Conservation (phyloP, 176 grass and related monocot species). For the Dendrocalamus sinicus region DNA sequence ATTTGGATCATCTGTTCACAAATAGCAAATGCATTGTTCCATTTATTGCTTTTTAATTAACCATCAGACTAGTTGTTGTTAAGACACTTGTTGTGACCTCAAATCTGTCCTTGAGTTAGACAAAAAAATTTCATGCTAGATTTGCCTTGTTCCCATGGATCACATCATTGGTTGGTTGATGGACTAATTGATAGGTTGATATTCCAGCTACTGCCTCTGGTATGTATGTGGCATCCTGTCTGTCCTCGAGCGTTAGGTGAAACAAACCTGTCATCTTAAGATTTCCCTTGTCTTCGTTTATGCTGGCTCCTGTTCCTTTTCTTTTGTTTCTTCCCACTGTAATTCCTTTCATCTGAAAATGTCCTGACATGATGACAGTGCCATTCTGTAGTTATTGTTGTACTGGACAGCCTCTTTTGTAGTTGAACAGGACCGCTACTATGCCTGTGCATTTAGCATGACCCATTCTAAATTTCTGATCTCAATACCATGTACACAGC, state of each 20-base stretch:
- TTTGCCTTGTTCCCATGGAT: not conserved
- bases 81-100: not conserved
- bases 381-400: slow-evolving; percentile 7
- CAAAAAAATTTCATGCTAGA: not conserved
- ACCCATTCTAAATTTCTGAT: slow-evolving; percentile 3
- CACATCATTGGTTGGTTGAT: slow-evolving; percentile 36
- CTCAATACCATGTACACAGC: not conserved
- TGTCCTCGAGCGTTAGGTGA: slow-evolving; percentile 42
- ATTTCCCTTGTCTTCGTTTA: slow-evolving; percentile 7
- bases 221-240: slow-evolving; percentile 38
- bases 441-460: slow-evolving; percentile 31
- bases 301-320: not conserved
- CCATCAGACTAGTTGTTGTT: not conserved
- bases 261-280: slow-evolving; percentile 31
- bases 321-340: not conserved
- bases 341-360: not conserved
- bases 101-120: not conserved
- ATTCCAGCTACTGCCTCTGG: slow-evolving; percentile 41
- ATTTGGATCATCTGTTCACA: not conserved
- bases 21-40: slow-evolving; percentile 15
- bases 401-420: slow-evolving; percentile 3
- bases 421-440: not conserved
- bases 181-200: slow-evolving; percentile 37
- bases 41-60: slow-evolving; percentile 12
- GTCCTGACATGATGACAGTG: not conserved